Evolutionary conservation across 208 protist species (phyloP), one percentile per base, ranked within the genome.

Genomic region (Polymyxa betae): DNA sequence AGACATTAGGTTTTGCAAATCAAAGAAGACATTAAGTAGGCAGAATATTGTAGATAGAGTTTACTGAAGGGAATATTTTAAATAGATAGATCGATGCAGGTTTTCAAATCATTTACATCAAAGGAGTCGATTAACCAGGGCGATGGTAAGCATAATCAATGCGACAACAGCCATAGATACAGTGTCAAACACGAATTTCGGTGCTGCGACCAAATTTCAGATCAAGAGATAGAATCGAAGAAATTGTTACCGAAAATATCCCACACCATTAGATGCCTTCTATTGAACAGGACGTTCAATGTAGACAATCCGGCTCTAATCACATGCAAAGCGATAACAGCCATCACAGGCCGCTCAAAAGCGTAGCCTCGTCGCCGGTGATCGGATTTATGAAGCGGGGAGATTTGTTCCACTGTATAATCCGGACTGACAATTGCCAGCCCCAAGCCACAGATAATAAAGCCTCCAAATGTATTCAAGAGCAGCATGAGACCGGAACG

Each of bases 231-330:
- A 82, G 5, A 82, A 45, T 12, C 5, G 40, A 40, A 35, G n/a
- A 5, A 82, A 35, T 43, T 35, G 10, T 20, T 82, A 82, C 72
- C 72, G 72, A 82, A 82, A 82, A 82, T 82, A 43, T 82, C 72
- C 72, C 72, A 82, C 10, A 82, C 72, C 72, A 82, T 82, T 12
- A 82, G n/a, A 82, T 82, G 72, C 40, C 72, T 35, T 45, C 72
- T 35, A 35, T 82, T 35, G 16, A 82, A 5, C 72, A 82, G 35
- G 72, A 43, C 35, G 72, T 82, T 82, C 12, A 82, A 20, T 12
- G 72, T 82, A 35, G 72, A 82, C 16, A 82, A 35, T 5, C 72
- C 5, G n/a, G 72, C 5, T 5, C 72, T 5, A n/a, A 82, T 43
- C n/a, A n/a, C 72, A 35, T 82, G n/a, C 5, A 82, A n/a, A n/a